Conservation (phyloP, 177 flowering plant species). For the Telopea speciosissima region DNA sequence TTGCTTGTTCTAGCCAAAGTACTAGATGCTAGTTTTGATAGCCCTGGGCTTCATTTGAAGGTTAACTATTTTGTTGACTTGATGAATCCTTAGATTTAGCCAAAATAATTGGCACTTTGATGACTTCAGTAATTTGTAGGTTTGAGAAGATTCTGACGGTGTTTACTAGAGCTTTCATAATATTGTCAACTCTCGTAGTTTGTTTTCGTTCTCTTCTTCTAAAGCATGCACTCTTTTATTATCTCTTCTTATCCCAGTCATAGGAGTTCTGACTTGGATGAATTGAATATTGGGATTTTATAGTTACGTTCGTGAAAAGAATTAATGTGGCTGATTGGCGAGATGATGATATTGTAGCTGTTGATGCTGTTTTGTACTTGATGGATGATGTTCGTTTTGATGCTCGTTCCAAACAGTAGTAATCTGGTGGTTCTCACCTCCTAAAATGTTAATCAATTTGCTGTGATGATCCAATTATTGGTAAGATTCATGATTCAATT, state of each 20-base stretch:
- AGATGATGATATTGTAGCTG: constrained; percentile 39
- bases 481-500: constrained; percentile 23
- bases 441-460: constrained; percentile 13
- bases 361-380: constrained; percentile 16
- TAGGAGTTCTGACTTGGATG: constrained; percentile 20
- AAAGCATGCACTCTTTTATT: background rate
- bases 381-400: constrained; percentile 28
- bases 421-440: constrained; percentile 17
- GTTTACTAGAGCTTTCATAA: background rate
- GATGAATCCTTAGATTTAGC: constrained; percentile 9
- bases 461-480: constrained; percentile 21
- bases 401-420: constrained; percentile 24
- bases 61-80: constrained; percentile 14
- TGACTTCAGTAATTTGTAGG: background rate
- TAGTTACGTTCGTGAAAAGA: constrained; percentile 38
- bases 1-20: constrained; percentile 15
- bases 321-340: constrained; percentile 32
- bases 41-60: constrained; percentile 10
- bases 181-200: background rate
- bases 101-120: background rate
- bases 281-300: constrained; percentile 28
- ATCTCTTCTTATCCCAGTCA: background rate
- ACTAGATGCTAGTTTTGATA: constrained; percentile 19
- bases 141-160: background rate
- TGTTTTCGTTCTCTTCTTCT: background rate